Evolutionary conservation across 306 rosid species (phyloP), one percentile per base, ranked within the genome.

Genomic region (Castanea sativa): DNA sequence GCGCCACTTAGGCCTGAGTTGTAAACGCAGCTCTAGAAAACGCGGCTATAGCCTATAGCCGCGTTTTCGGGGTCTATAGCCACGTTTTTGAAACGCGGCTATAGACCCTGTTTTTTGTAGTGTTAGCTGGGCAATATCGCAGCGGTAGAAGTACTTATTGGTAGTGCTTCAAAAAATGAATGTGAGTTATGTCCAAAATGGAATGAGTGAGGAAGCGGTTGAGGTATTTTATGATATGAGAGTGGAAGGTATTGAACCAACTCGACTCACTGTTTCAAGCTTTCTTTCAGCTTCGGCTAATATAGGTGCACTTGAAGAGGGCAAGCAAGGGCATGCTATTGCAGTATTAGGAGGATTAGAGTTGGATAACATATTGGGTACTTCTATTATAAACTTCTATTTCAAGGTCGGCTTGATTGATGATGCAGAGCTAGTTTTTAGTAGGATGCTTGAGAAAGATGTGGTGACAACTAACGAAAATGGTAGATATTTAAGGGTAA

Each of bases 241-340:
- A 80, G 57, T 82, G 79, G 85, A 86, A 52, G 85, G 84, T 25
- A 71, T 86, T 56, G 88, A 87, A 27, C 90, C 89, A 6, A 89
- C 83, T 29, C 79, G 69, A 51, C 94, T 92, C 53, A 87, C 97
- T 18, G 55, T 92, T 32, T 88, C 94, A 9, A 89, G 88, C 27
- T 83, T 88, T 27, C 87, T 92, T 58, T 82, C 97, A 1, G 97
- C 97, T 38, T 86, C 91, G 20, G 92, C 97, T 74, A 87, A 87
- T 85, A 74, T 80, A 61, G 86, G 85, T 63, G 88, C 90, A 0
- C 4, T 87, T 3, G 72, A 69, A 29, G 97, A 92, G 67, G 97
- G 97, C 11, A 89, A 86, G 79, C 97, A 92, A 65, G 99, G 91
- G 23, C 98, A 92, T 16, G 94, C 85, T 12, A 55, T 94, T 45